Evolutionary conservation across 148 eudicot genomes (phyloP).

Genomic region (Pharnaceum exiguum): DNA sequence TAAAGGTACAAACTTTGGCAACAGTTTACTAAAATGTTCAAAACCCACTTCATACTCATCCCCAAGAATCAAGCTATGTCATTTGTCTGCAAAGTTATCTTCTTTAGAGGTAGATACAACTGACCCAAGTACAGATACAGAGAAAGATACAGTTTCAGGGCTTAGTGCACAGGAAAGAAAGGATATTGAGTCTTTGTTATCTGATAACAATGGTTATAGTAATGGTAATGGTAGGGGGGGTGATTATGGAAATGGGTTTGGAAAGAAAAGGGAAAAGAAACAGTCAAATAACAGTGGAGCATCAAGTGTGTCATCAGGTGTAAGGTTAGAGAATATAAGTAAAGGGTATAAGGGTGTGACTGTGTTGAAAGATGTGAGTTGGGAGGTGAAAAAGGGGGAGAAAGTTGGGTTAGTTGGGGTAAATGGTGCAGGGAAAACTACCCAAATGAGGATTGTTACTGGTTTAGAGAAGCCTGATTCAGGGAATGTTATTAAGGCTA

Average conservation of each 20-base stretch:
- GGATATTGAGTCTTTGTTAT: slow-evolving; percentile 72
- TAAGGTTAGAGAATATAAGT: slow-evolving; percentile 73
- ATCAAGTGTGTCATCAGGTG: slow-evolving; percentile 81
- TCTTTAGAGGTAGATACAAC: slow-evolving; percentile 47
- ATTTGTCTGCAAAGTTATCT: slow-evolving; percentile 34
- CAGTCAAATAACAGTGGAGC: slow-evolving; percentile 59
- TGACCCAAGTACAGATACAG: slow-evolving; percentile 19
- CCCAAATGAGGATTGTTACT: slow-evolving; percentile 87
- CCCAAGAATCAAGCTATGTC: slow-evolving; percentile 21
- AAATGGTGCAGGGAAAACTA: slow-evolving; percentile 97
- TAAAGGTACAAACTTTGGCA: slow-evolving; percentile 17
- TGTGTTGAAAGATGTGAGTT: slow-evolving; percentile 67
- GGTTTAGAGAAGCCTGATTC: slow-evolving; percentile 87
- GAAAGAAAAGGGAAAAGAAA: slow-evolving; percentile 34
- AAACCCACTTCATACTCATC: slow-evolving; percentile 4
- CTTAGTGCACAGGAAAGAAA: slow-evolving; percentile 32
- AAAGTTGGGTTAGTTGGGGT: slow-evolving; percentile 95
- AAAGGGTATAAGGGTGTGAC: slow-evolving; percentile 83
- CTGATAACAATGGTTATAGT: slow-evolving; percentile 28
- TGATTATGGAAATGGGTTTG: slow-evolving; percentile 22
- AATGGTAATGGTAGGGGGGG: slow-evolving; percentile 29
- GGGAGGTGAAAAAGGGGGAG: slow-evolving; percentile 97
- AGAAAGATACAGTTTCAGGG: too few species aligned
- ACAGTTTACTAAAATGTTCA: slow-evolving; percentile 21
- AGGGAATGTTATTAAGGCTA: slow-evolving; percentile 88